phyloP scores from a whole-genome alignment of 2,329 filamentous ascomycete species.

The Pseudogymnoascus sp. region DNA sequence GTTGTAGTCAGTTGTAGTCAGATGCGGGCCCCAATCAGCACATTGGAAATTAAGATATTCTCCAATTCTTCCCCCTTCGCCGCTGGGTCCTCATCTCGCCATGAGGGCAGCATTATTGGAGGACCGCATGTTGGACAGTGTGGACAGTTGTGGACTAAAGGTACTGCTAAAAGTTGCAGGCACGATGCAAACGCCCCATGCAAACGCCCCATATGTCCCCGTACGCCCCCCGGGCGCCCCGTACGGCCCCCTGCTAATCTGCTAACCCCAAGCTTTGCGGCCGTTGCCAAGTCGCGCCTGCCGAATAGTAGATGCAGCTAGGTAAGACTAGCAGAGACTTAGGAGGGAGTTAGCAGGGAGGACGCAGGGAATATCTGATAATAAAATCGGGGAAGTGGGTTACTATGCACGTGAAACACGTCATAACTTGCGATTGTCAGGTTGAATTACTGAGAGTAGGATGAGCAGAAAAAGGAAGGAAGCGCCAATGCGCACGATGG shows the following conservation, averaged over 20 bases:
- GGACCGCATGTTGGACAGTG: conserved; percentile 2
- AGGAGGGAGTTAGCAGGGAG: neutral
- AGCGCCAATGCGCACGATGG: neutral
- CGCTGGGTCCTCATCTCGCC: conserved; percentile 5
- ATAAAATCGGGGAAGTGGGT: conserved; percentile 1
- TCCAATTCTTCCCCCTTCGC: conserved; percentile 2
- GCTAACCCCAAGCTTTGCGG: neutral
- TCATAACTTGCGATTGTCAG: neutral
- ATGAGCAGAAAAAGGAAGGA: neutral
- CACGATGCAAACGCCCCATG: neutral
- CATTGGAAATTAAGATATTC: neutral
- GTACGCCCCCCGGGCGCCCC: neutral
- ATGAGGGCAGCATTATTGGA: neutral
- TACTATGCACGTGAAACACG: neutral
- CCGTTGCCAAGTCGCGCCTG: neutral
- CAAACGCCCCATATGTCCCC: no score
- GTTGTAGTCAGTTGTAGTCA: neutral
- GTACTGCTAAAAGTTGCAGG: neutral
- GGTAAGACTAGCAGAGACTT: neutral
- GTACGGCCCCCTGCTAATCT: neutral
- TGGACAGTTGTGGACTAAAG: neutral
- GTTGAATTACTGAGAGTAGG: neutral
- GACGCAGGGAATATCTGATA: neutral
- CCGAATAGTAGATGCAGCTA: neutral
- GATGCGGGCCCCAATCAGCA: neutral